Conservation (phyloP, 257 asterid genomes). For the Jacaranda copaia region DNA sequence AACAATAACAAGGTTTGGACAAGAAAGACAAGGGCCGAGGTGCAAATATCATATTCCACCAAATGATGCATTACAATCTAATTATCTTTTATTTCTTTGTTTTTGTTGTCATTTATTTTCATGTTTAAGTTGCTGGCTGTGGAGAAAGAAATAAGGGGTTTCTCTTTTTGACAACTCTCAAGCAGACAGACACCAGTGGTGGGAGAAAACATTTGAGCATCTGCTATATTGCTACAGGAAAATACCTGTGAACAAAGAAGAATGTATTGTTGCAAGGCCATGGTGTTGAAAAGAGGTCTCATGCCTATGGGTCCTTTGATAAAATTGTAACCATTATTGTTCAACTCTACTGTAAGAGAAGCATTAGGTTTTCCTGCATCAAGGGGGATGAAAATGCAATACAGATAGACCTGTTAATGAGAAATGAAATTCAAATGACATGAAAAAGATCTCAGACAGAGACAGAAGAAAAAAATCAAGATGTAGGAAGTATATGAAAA, state of each 20-base stretch:
- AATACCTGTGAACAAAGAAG: conserved; percentile 91
- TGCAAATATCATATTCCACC: background rate
- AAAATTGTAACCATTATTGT: conserved; percentile 60
- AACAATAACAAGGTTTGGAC: background rate
- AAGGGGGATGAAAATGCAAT: conserved; percentile 7
- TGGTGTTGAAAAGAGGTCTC: conserved; percentile 73
- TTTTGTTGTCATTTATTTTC: no score
- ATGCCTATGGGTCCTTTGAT: conserved; percentile 50
- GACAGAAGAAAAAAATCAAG: background rate
- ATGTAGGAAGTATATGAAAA: background rate
- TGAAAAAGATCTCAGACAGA: background rate
- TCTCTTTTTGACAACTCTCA: background rate
- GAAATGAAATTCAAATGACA: conserved; percentile 19
- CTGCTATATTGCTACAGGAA: background rate
- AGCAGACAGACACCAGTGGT: background rate
- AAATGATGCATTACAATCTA: background rate
- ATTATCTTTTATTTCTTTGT: background rate
- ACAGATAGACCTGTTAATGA: conserved; percentile 9
- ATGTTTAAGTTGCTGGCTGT: background rate
- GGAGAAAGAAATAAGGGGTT: background rate
- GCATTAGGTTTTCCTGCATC: conserved; percentile 49
- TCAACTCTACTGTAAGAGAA: conserved; percentile 46
- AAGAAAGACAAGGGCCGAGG: background rate
- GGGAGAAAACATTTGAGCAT: conserved; percentile 9
- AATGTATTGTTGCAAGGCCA: conserved; percentile 84